Evolutionary conservation across 176 grass and related monocot genomes (phyloP).

Genomic region (Phoenix roebelenii): DNA sequence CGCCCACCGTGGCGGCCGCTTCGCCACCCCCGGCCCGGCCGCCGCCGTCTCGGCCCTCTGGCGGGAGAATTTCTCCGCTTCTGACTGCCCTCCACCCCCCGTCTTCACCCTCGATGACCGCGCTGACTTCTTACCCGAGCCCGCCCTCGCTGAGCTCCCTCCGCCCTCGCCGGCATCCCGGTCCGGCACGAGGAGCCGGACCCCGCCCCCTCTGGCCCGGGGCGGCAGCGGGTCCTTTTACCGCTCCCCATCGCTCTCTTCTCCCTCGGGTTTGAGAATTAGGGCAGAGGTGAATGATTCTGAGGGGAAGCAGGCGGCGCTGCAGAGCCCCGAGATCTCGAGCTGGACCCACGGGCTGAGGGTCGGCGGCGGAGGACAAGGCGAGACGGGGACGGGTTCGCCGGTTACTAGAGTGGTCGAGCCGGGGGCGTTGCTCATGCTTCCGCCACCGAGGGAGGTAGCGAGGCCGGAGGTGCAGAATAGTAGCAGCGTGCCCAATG

Average conservation of each 20-base stretch:
- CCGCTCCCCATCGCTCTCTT: constrained; percentile 39
- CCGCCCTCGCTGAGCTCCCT: constrained; percentile 11
- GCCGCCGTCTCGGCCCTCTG: not conserved
- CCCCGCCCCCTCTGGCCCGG: not conserved
- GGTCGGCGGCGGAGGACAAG: too few relatives aligned
- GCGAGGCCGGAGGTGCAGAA: constrained; percentile 4
- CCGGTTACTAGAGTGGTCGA: constrained; percentile 34
- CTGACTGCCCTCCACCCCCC: constrained; percentile 41
- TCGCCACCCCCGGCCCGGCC: constrained; percentile 12
- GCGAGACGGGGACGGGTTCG: constrained; percentile 18
- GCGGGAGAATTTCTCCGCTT: not conserved
- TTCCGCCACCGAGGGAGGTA: constrained; percentile 25
- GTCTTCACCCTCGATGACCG: constrained; percentile 77
- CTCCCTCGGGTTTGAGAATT: constrained; percentile 29
- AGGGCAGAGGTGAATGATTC: constrained; percentile 23
- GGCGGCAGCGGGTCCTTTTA: constrained; percentile 29
- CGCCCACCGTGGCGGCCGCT: constrained; percentile 14
- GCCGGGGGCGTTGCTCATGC: constrained; percentile 30
- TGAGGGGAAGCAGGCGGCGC: not conserved
- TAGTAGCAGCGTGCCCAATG: constrained; percentile 15
- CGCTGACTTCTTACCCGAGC: constrained; percentile 54
- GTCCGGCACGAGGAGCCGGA: constrained; percentile 13
- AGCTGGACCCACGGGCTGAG: not conserved
- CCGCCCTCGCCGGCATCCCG: constrained; percentile 14
- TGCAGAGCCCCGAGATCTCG: not conserved